These are phyloP conservation scores for Dissophora ornata DNA, from an alignment of 192 early-diverging fungal species.

Conservation along the genomic window DNA sequence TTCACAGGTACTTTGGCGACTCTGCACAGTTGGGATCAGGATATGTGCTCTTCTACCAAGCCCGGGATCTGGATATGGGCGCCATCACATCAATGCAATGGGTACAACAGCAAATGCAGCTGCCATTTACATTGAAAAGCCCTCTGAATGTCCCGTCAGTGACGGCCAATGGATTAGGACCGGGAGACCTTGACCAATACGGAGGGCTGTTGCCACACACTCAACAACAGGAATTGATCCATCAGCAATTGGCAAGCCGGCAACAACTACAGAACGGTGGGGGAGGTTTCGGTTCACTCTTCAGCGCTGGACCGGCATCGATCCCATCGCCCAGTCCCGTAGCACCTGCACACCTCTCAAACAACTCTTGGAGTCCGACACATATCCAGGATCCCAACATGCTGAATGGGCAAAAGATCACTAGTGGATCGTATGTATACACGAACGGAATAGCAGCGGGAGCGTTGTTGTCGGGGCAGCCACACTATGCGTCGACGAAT, in stretches of 20 bases:
- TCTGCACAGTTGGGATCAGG: conserved; percentile 78
- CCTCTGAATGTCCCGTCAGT: conserved; percentile 2
- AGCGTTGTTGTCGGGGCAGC: conserved; percentile 9
- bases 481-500: conserved; percentile 14
- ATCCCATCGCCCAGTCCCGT: background rate
- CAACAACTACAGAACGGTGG: conserved; percentile 21
- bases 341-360: background rate
- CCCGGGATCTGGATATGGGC: conserved; percentile 53
- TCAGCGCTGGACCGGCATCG: conserved; percentile 7
- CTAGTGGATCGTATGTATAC: conserved; percentile 50
- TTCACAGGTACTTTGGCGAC: conserved; percentile 86
- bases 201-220: conserved; percentile 45
- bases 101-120: conserved; percentile 48
- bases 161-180: conserved; percentile 15
- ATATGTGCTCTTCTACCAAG: conserved; percentile 86
- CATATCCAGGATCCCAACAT: conserved; percentile 42
- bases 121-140: conserved; percentile 19
- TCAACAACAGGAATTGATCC: conserved; percentile 47
- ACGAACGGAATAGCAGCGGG: conserved; percentile 28
- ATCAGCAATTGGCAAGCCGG: conserved; percentile 37
- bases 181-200: conserved; percentile 32
- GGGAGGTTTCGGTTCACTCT: conserved; percentile 26
- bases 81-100: conserved; percentile 43
- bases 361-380: conserved; percentile 33
- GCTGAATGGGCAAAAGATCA: conserved; percentile 43